Percentiles rank a stretch among this genome's conserved stretches.
phyloP scores from a whole-genome alignment of 1,139 yeast genomes.

The Oligophagozyma castellii region DNA sequence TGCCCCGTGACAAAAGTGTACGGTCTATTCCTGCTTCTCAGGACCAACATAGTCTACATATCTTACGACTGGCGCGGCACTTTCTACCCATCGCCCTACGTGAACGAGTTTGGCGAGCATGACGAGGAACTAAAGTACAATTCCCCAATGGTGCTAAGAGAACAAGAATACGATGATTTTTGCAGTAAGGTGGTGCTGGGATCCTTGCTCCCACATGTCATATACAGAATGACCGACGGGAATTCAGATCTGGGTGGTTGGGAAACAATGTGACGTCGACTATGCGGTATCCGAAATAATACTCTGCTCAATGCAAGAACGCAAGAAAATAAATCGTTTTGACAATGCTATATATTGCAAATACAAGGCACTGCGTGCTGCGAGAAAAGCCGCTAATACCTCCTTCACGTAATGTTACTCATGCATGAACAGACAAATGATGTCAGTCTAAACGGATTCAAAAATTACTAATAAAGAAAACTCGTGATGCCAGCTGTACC shows the following conservation, averaged over 20 bases:
- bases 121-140: constrained; percentile 64
- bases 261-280: constrained; percentile 54
- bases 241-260: constrained; percentile 86
- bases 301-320: too few relatives aligned
- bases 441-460: too few relatives aligned
- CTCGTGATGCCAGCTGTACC: too few relatives aligned
- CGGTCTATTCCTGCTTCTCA: constrained; percentile 71
- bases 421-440: too few relatives aligned
- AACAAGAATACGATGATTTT: constrained; percentile 52
- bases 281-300: constrained; percentile 1
- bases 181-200: constrained; percentile 60
- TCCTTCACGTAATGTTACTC: too few relatives aligned
- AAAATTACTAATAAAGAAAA: too few relatives aligned
- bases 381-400: too few relatives aligned
- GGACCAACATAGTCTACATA: constrained; percentile 52
- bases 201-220: constrained; percentile 63
- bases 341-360: too few relatives aligned
- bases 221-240: constrained; percentile 69
- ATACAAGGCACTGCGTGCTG: too few relatives aligned
- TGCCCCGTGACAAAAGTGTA: constrained; percentile 43
- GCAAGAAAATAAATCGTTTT: too few relatives aligned
- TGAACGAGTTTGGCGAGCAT: constrained; percentile 78
- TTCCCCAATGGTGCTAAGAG: constrained; percentile 56
- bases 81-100: constrained; percentile 70
- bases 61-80: constrained; percentile 60